Conservation (phyloP, 2,329 filamentous ascomycete genomes). For the Pezicula rhizophila region DNA sequence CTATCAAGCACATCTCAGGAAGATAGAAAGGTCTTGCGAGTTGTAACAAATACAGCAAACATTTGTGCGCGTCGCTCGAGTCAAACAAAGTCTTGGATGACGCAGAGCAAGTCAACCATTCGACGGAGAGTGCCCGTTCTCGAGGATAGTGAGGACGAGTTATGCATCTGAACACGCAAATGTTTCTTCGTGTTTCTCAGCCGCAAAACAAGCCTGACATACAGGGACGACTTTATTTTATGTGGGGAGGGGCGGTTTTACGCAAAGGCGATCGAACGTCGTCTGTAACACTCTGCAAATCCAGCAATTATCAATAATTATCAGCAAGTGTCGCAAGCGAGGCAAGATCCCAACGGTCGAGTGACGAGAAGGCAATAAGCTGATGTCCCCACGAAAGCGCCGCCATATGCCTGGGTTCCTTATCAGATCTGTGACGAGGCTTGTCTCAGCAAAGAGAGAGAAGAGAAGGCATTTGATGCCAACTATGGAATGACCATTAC, state of each 20-base stretch:
- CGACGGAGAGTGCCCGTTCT: background rate
- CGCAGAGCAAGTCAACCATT: constrained; percentile 1
- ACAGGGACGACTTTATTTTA: too few relatives aligned
- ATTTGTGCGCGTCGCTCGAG: constrained; percentile 2
- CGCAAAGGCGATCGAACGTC: too few relatives aligned
- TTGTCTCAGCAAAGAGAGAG: background rate
- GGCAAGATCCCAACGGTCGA: too few relatives aligned
- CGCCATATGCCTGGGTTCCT: background rate
- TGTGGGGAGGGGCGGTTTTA: too few relatives aligned
- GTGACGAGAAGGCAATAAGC: too few relatives aligned
- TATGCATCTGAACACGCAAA: constrained; percentile 19
- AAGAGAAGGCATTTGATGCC: background rate
- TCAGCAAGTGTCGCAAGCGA: too few relatives aligned
- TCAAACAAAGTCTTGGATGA: constrained; percentile 2
- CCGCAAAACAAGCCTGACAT: background rate
- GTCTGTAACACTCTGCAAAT: too few relatives aligned
- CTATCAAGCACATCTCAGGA: constrained; percentile 14
- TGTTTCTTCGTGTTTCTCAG: background rate
- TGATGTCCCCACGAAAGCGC: too few relatives aligned
- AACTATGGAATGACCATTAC: background rate
- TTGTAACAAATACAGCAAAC: constrained; percentile 10
- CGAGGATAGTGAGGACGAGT: constrained; percentile 25
- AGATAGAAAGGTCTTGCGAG: constrained; percentile 5
- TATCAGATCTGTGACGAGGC: background rate
- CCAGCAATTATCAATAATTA: too few relatives aligned